Percentiles rank a stretch among this genome's conserved stretches.
Conservation (phyloP, 306 rosid species). For the Quercus robur region DNA sequence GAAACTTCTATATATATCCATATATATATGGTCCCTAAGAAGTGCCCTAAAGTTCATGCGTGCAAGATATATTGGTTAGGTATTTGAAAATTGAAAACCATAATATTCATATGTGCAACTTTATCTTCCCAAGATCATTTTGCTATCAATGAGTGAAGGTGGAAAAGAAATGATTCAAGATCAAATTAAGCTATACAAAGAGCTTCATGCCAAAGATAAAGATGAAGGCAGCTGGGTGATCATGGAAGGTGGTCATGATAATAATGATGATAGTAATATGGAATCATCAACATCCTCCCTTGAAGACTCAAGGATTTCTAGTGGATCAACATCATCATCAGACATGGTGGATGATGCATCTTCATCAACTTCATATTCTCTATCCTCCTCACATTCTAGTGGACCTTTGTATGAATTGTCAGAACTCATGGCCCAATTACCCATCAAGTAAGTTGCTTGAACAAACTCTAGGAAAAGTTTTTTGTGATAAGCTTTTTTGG, state of each 20-base stretch:
- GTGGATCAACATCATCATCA: conserved; percentile 23
- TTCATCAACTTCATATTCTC: conserved; percentile 13
- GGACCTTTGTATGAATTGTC: conserved; percentile 47
- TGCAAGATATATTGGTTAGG: not conserved
- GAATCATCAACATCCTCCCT: conserved; percentile 22
- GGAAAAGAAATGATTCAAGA: conserved; percentile 10
- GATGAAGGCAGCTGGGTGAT: not conserved
- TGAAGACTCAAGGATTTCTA: conserved; percentile 12
- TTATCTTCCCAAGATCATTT: not conserved
- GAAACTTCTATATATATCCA: not conserved
- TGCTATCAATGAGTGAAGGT: conserved; percentile 17
- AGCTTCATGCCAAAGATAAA: not conserved
- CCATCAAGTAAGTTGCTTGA: conserved; percentile 41
- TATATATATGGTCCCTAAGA: not conserved
- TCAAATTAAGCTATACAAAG: conserved; percentile 1
- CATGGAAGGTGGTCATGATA: conserved; percentile 21
- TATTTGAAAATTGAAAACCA: not conserved
- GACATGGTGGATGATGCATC: conserved; percentile 44
- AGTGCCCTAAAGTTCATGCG: not conserved
- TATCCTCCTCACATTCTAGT: conserved; percentile 15
- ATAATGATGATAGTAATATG: not conserved
- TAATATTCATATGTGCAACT: not conserved
- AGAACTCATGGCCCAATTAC: conserved; percentile 43
- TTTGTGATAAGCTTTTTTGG: not conserved
- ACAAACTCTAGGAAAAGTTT: not conserved